Base-by-base conservation (phyloP, 805 yeast species). In the Suhomyces emberorum region DNA sequence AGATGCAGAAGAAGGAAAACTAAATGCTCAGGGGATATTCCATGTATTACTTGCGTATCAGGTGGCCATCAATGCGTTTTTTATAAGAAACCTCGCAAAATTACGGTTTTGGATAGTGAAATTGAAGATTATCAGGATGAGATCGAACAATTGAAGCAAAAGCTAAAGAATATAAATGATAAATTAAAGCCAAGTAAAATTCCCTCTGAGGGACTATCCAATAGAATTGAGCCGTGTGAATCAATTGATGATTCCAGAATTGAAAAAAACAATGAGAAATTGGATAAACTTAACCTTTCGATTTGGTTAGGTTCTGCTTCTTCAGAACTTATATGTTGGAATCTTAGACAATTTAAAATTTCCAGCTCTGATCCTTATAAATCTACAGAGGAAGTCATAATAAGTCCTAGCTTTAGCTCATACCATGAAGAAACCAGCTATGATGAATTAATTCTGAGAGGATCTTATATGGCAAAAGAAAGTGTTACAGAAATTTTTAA, bases 1-100 rank as follows among this genome's bases (percentile, higher is more conserved):
- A 39, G 60, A 20, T 57, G 63, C 31, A 39, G 54, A 19, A 33
- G 30, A n/a, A 37, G 63, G n/a, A 57, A 56, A 39, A 52, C 59
- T 1, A 52, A 54, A 32, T 58, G 63, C 30, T 39, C 55, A 2
- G 62, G 62, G 1, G 40, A 37, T 8, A 30, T 30, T 11, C 63
- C 63, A 1, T 58, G 63, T 34, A 35, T 37, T 11, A 18, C 48
- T 1, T 58, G 62, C 34, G 10, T 34, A 4, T 26, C 32, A 3
- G 35, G 41, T 2, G 42, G 46, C 5, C 14, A 20, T 4, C 47
- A 41, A 24, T 58, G 63, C 41, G 35, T 42, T 12, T 57, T 48
- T 23, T 46, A 49, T 14, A 35, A 52, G 28, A 56, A 51, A 32
- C 48, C 55, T 11, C 47, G 45, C 35, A 41, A 42, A 31, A 35